Evolutionary conservation across 306 rosid species (phyloP), one percentile per base, ranked within the genome.

Genomic region (Geum urbanum): DNA sequence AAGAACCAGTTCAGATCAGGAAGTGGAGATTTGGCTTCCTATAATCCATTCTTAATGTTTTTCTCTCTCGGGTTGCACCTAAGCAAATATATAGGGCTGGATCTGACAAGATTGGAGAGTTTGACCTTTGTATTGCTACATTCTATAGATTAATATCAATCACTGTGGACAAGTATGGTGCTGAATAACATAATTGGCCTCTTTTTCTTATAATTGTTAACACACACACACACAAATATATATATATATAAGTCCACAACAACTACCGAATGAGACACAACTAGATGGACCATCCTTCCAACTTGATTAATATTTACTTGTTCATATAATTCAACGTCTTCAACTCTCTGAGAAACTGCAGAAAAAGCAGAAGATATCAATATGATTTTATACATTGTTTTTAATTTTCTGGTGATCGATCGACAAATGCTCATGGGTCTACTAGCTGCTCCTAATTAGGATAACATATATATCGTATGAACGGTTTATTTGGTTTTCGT

Each of bases 391-490:
- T 37, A 43, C 32, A 27, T 27, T 27, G 2, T 1, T 27, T 27
- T 1, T 27, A 52, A 40, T n/a, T n/a, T 76, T 51, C 39, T 32
- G 60, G 32, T 16, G 63, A 27, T 19, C n/a, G n/a, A n/a, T n/a
- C 64, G 72, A 55, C 72, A 77, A 27, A n/a, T 67, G 50, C 35
- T 45, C 46, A 39, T 64, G 80, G 80, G 78, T 50, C 60, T 66
- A 13, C 45, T 9, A 18, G 44, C 7, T 15, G 7, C 22, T 32
- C 37, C 45, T 60, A 35, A 12, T 47, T 35, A 16, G 32, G 13
- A 63, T 73, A 50, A 10, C 61, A 5, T 72, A 73, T n/a, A 83
- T n/a, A n/a, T 39, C 32, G 32, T 39, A 20, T 13, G 15, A 55
- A 63, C 39, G 19, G n/a, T 63, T 52, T 64, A 9, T 35, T 51